Conservation (phyloP, 2,329 filamentous ascomycete genomes). For the Diaporthe longicolla region DNA sequence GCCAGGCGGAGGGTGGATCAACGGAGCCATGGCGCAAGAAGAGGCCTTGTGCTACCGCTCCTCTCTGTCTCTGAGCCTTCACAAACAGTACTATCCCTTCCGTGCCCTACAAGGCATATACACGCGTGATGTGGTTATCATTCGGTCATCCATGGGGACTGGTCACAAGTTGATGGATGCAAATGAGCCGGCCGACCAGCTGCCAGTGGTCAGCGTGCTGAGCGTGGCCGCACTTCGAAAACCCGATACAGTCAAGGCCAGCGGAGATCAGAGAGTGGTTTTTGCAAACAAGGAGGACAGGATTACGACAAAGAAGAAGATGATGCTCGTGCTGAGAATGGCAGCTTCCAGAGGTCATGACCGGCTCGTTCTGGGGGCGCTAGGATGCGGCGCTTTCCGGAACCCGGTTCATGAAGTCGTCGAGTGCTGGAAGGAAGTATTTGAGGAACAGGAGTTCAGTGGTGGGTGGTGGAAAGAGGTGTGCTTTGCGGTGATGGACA, state of each 20-base stretch:
- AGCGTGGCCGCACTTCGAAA: conserved; percentile 68
- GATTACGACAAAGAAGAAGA: conserved; percentile 71
- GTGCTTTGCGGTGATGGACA: conserved; percentile 73
- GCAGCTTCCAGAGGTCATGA: conserved; percentile 69
- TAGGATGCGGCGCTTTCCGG: conserved; percentile 77
- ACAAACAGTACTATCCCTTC: conserved; percentile 49
- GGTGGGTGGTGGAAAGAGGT: conserved; percentile 75
- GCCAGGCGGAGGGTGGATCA: conserved; percentile 75
- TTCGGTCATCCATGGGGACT: conserved; percentile 47
- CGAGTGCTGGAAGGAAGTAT: conserved; percentile 71
- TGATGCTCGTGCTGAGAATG: conserved; percentile 71
- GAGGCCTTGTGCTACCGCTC: conserved; percentile 77
- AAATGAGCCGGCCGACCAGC: conserved; percentile 42
- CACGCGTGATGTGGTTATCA: conserved; percentile 51
- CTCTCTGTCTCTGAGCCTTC: conserved; percentile 64
- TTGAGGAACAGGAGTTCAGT: conserved; percentile 71
- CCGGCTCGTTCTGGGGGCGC: conserved; percentile 74
- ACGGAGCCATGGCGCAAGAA: conserved; percentile 76
- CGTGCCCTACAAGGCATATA: conserved; percentile 48
- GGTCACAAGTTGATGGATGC: conserved; percentile 48
- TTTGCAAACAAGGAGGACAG: conserved; percentile 61
- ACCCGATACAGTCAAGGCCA: conserved; percentile 51
- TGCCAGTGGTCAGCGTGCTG: conserved; percentile 71
- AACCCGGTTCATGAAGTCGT: conserved; percentile 75
- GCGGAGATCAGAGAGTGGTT: conserved; percentile 48